Conservation (phyloP, 176 grass and related monocot species). For the Stipa capillata region DNA sequence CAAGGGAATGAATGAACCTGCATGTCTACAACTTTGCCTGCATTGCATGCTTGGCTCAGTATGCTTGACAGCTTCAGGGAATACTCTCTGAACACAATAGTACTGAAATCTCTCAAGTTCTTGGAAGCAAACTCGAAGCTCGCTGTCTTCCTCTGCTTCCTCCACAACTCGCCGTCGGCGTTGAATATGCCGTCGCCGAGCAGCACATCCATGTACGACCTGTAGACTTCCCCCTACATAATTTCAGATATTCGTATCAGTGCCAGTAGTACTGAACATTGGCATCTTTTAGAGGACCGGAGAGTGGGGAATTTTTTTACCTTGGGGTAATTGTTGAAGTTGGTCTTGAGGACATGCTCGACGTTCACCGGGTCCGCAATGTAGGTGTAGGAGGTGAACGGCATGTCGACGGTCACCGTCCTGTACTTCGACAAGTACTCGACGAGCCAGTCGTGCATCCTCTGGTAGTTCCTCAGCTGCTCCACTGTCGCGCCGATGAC, state of each 20-base stretch:
- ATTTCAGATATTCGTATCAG: neutral
- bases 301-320: slow-evolving; percentile 13
- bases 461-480: slow-evolving; percentile 80
- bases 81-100: slow-evolving; percentile 81
- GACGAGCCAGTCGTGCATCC: slow-evolving; percentile 92
- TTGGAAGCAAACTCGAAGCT: slow-evolving; percentile 95
- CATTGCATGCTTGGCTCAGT: slow-evolving; percentile 42
- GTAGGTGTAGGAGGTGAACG: slow-evolving; percentile 89
- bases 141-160: slow-evolving; percentile 89
- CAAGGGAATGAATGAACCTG: slow-evolving; percentile 36
- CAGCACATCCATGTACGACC: slow-evolving; percentile 84
- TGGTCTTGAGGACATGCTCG: slow-evolving; percentile 88
- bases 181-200: slow-evolving; percentile 96
- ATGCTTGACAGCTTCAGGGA: slow-evolving; percentile 81
- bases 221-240: slow-evolving; percentile 58
- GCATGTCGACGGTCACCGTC: slow-evolving; percentile 76
- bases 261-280: neutral
- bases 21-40: slow-evolving; percentile 53
- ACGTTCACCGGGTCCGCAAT: slow-evolving; percentile 83
- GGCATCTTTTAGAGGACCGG: neutral
- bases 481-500: slow-evolving; percentile 68
- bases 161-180: slow-evolving; percentile 82
- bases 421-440: slow-evolving; percentile 49
- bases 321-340: slow-evolving; percentile 96
- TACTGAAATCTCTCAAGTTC: slow-evolving; percentile 83